Conservation (phyloP, 345 rosid genomes). For the Pugionium dolabratum region DNA sequence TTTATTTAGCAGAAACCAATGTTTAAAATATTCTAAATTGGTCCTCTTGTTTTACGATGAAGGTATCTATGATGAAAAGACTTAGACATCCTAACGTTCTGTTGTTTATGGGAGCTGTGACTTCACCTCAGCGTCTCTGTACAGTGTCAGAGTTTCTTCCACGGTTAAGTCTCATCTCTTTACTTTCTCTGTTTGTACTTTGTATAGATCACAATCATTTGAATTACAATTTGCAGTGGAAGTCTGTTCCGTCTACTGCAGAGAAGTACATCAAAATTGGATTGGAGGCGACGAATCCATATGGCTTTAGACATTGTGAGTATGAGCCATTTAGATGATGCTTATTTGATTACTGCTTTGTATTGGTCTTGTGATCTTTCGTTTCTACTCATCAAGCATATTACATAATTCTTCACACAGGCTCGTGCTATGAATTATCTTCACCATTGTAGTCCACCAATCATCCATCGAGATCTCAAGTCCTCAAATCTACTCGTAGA, state of each 20-base stretch:
- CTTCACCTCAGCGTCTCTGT: constrained; percentile 89
- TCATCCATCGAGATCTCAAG: constrained; percentile 98
- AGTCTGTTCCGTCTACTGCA: constrained; percentile 90
- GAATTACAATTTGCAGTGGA: constrained; percentile 58
- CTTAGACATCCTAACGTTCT: constrained; percentile 93
- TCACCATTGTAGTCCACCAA: constrained; percentile 87
- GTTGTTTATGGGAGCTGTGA: constrained; percentile 35
- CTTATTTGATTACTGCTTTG: background rate
- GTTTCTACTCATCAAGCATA: constrained; percentile 21
- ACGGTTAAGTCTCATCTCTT: constrained; percentile 57
- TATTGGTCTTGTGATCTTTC: no score
- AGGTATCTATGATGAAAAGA: constrained; percentile 93
- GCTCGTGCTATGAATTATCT: constrained; percentile 97
- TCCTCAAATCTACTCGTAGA: constrained; percentile 96
- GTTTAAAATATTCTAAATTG: no score
- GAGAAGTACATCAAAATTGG: constrained; percentile 64
- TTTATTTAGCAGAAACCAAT: no score
- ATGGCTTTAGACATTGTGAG: constrained; percentile 95
- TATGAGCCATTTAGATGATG: constrained; percentile 14
- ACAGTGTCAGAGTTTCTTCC: constrained; percentile 99
- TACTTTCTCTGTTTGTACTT: constrained; percentile 15
- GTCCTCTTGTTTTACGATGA: constrained; percentile 27
- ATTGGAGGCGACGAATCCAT: no score
- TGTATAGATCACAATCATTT: background rate
- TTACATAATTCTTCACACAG: constrained; percentile 47